phyloP scores from a whole-genome alignment of 148 eudicot species.

The Camellia japonica region DNA sequence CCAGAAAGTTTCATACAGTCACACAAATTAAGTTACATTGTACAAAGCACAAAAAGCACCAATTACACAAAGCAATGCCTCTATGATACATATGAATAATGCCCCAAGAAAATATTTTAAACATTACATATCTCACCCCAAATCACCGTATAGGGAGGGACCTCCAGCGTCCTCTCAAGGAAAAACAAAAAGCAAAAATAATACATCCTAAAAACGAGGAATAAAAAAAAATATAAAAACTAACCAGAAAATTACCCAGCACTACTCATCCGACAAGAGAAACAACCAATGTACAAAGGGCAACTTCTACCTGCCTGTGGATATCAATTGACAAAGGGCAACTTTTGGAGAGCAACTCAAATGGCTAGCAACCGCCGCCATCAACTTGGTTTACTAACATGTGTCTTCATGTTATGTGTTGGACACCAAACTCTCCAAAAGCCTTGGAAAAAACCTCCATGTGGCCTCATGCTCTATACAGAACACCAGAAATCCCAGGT shows the following conservation, averaged over 20 bases:
- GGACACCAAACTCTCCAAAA: conserved; percentile 8
- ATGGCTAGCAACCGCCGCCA: not conserved
- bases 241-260: conserved; percentile 21
- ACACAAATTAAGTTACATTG: conserved; percentile 15
- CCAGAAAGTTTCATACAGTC: conserved; percentile 13
- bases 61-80: conserved; percentile 29
- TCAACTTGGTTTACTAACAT: conserved; percentile 19
- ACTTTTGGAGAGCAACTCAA: not conserved
- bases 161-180: conserved; percentile 14
- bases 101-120: conserved; percentile 5
- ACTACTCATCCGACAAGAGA: conserved; percentile 10
- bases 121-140: conserved; percentile 30
- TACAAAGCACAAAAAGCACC: conserved; percentile 16
- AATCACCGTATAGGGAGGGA: conserved; percentile 25
- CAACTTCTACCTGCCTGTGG: conserved; percentile 24
- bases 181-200: conserved; percentile 4
- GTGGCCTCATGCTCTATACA: conserved; percentile 53
- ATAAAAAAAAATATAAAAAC: conserved; percentile 14
- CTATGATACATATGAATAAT: conserved; percentile 28
- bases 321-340: conserved; percentile 34
- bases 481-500: conserved; percentile 38
- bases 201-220: conserved; percentile 16
- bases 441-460: conserved; percentile 35
- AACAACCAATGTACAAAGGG: conserved; percentile 4
- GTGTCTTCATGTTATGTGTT: conserved; percentile 15